A percentile compares a stretch with the other conserved stretches of the same genome.
Evolutionary conservation across 2,329 filamentous ascomycete species (phyloP).

Genomic region (Cercospora sojina): DNA sequence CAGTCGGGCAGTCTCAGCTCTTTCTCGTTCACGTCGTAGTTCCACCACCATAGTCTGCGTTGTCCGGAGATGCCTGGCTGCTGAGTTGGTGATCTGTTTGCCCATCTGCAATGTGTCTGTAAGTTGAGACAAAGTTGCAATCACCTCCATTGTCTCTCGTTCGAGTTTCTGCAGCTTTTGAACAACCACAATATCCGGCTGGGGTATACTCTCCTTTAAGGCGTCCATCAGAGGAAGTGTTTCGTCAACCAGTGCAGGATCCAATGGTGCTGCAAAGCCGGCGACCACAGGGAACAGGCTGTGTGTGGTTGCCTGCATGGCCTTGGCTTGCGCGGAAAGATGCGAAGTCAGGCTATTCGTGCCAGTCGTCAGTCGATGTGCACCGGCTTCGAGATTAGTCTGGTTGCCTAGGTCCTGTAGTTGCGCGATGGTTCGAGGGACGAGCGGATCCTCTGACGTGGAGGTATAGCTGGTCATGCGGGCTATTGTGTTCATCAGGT

Average conservation of each 20-base stretch:
- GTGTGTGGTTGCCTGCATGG: conserved; percentile 71
- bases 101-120: conserved; percentile 94
- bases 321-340: conserved; percentile 71
- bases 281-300: conserved; percentile 59
- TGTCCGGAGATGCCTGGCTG: conserved; percentile 73
- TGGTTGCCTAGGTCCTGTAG: conserved; percentile 40
- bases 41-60: conserved; percentile 84
- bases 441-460: conserved; percentile 35
- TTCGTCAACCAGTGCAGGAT: conserved; percentile 65
- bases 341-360: conserved; percentile 62
- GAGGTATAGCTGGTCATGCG: conserved; percentile 36
- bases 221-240: conserved; percentile 67
- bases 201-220: conserved; percentile 66
- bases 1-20: conserved; percentile 74
- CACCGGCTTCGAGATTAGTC: conserved; percentile 35
- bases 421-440: conserved; percentile 34
- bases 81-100: conserved; percentile 79
- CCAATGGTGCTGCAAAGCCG: conserved; percentile 60
- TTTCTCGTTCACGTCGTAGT: conserved; percentile 77
- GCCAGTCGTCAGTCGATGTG: conserved; percentile 38
- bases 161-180: conserved; percentile 67
- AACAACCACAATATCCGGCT: conserved; percentile 63
- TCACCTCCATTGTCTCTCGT: conserved; percentile 64
- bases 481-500: conserved; percentile 37
- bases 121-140: conserved; percentile 78